These are phyloP conservation scores for Boletus tomentosulus DNA, from an alignment of 768 basidiomycete genomes.

Conservation along the genomic window DNA sequence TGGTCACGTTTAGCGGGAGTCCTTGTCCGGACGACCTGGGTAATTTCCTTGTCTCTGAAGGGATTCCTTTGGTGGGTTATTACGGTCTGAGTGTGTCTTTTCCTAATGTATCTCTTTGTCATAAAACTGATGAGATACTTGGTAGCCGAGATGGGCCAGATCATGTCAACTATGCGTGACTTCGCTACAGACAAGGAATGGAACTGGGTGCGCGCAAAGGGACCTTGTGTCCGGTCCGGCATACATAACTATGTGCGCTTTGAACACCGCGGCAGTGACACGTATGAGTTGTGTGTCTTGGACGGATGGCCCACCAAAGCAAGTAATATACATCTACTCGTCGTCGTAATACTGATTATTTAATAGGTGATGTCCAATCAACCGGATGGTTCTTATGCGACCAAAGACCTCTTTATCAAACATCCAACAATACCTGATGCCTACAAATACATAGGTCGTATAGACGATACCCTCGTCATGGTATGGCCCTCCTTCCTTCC, in stretches of 20 bases:
- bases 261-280: constrained; percentile 38
- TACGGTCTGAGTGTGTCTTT: constrained; percentile 44
- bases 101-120: not conserved
- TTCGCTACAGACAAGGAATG: constrained; percentile 49
- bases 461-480: constrained; percentile 51
- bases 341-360: not conserved
- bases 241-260: constrained; percentile 38
- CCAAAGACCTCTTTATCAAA: constrained; percentile 49
- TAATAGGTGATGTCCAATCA: constrained; percentile 35
- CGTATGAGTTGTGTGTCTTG: constrained; percentile 45
- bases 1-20: constrained; percentile 51
- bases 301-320: constrained; percentile 52
- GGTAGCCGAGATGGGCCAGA: constrained; percentile 32
- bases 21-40: constrained; percentile 54
- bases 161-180: constrained; percentile 47
- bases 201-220: constrained; percentile 46
- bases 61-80: constrained; percentile 46
- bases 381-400: constrained; percentile 51
- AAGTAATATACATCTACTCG: constrained; percentile 9
- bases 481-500: constrained; percentile 2
- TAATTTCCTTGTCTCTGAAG: constrained; percentile 43
- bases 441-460: constrained; percentile 49
- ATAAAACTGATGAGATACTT: not conserved
- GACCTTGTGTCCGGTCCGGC: constrained; percentile 8
- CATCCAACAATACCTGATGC: constrained; percentile 40